Conservation (phyloP, 495 filamentous ascomycete genomes). For the Xylaria sp. region DNA sequence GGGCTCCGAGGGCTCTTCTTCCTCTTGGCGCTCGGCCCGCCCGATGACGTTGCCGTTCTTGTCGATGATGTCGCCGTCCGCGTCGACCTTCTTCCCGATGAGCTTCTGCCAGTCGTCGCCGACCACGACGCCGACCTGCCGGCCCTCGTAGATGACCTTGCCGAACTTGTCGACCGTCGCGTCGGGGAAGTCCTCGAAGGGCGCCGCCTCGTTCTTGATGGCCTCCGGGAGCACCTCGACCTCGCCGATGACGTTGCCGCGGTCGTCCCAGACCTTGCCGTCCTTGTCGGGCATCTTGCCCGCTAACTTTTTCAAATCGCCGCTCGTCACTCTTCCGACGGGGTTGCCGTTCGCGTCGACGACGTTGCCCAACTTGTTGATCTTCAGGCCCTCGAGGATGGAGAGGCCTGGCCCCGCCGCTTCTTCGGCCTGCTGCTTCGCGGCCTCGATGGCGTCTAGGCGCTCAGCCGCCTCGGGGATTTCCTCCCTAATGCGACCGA, state of each 20-base stretch:
- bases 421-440: slow-evolving; percentile 63
- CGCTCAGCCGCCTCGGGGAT: slow-evolving; percentile 58
- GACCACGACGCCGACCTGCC: slow-evolving; percentile 68
- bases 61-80: slow-evolving; percentile 69
- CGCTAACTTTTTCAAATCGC: slow-evolving; percentile 69
- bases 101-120: slow-evolving; percentile 72
- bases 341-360: slow-evolving; percentile 72
- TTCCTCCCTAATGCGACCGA: slow-evolving; percentile 61
- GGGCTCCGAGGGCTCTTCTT: slow-evolving; percentile 45
- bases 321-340: slow-evolving; percentile 72
- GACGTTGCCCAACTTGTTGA: slow-evolving; percentile 84
- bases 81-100: slow-evolving; percentile 63
- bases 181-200: slow-evolving; percentile 78
- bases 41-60: slow-evolving; percentile 67
- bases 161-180: slow-evolving; percentile 73
- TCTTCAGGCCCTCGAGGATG: slow-evolving; percentile 65
- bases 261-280: slow-evolving; percentile 77
- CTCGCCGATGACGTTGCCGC: slow-evolving; percentile 74
- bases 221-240: slow-evolving; percentile 77
- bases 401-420: slow-evolving; percentile 62
- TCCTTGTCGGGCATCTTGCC: slow-evolving; percentile 73
- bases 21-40: slow-evolving; percentile 61
- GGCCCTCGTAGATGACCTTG: slow-evolving; percentile 74
- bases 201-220: slow-evolving; percentile 64
- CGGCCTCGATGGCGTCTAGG: slow-evolving; percentile 58